Evolutionary conservation across 768 basidiomycete genomes (phyloP), one percentile per base, ranked within the genome.

Genomic region (Sarcodon sp.): DNA sequence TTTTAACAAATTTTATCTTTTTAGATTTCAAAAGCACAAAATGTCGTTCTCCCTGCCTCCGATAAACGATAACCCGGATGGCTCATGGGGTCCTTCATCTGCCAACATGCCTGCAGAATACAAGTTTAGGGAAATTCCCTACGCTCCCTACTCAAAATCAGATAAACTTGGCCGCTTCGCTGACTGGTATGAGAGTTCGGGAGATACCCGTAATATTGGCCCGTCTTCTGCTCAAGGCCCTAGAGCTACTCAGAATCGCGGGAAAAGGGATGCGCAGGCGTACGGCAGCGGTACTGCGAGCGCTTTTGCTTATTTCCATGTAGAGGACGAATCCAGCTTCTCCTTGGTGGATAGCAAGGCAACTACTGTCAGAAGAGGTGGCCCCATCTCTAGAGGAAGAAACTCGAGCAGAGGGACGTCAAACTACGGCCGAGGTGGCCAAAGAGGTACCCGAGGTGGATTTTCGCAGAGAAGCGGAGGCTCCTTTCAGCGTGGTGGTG

Each of bases 81-180:
- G 88, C 33, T 87, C 88, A 47, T 97, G 93, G 93, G 90, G 90
- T 1, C 79, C 79, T 6, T 88, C 91, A 6, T 78, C 83, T 3
- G 76, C 83, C 0, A 84, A 87, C 63, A 69, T 93, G 16, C 92
- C 94, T 1, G 73, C 84, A 41, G 83, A 90, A 53, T 97, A 94
- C 69, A 92, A 93, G 67, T 96, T 96, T 76, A 91, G 89, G 66
- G 96, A 97, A 57, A 96, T 98, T 51, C 96, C 96, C 43, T 99
- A 98, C 61, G 93, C 94, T 0, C 93, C 93, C 4, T 98, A 89
- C 75, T 91, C 91, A 67, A 99, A 99, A 79, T 83, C 89, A 35
- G 96, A 99, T 73, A 97, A 97, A 66, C 82, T 99, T 48, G 91
- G 90, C 47, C 83, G 94, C 47, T 87, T 99, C 60, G 94, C 94